Evolutionary conservation across 2,329 filamentous ascomycete genomes (phyloP), one percentile per base, ranked within the genome.

Genomic region (Tolypocladium tundrense): DNA sequence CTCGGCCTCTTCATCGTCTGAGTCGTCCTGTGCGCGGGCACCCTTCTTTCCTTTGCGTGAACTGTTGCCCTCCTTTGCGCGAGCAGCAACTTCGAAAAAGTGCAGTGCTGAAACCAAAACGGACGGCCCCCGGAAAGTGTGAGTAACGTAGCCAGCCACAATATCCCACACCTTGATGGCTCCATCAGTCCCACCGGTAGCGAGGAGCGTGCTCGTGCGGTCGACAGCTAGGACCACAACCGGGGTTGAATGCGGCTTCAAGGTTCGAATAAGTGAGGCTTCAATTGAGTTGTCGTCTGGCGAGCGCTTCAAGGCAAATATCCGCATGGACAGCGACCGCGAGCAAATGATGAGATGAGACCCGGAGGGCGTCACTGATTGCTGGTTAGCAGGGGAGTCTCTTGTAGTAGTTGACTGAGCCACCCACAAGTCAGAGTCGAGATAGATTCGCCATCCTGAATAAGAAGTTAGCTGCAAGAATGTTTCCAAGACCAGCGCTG

Each of bases 131-230:
- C 93, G 88, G 72, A 99, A 96, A 0, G 91, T 96, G 73, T 99
- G 94, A 35, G 95, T 99, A 39, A 91, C 86, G 72, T 89, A 97
- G 27, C 94, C 94, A 51, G 87, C 90, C 54, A 81, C 79, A 60
- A 99, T 91, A 73, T 99, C 94, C 93, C 93, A 99, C 56, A 99
- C 87, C 72, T 99, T 99, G 66, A 97, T 90, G 1, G 88, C 84
- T 31, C 94, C 94, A 69, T 99, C 94, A 4, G 94, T 92, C 54
- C 90, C 90, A 61, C 95, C 94, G 19, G 93, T 97, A 19, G 92
- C 94, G 50, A 99, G 79, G 14, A 99, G 78, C 2, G 93, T 96
- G 67, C 92, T 88, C 1, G 92, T 96, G 57, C 84, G 81, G 70
- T 99, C 94, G 60, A 94, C 85, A 1, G 90, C 86, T 16, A 93